Base-by-base conservation (phyloP, 2,329 filamentous ascomycete genomes). In the Penicillium sp. region DNA sequence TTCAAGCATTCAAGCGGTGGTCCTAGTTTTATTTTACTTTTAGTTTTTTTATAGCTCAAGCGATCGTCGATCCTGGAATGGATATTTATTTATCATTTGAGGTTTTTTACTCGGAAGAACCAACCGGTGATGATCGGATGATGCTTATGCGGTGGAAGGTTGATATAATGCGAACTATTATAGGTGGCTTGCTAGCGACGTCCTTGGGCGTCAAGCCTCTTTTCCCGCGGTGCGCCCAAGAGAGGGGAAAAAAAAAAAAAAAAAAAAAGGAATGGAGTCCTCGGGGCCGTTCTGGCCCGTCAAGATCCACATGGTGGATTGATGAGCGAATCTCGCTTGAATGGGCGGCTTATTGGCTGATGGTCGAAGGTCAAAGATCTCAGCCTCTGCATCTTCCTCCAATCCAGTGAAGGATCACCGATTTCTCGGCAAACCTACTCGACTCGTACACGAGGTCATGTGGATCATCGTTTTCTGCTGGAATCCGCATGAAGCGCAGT, bases 371-470 rank as follows among this genome's bases (percentile, higher is more conserved):
- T 45, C 50, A 53, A 56, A 61, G 55, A 51, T 61, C 56, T 54
- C 47, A 53, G 59, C 53, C 37, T 44, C 53, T 59, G 59, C 53
- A 59, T 16, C 39, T 31, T 26, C 49, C 29, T 47, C 57, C 53
- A 59, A 59, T 59, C 46, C 50, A 50, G 53, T 35, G 8, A 26
- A 25, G 13, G 57, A 59, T 56, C 57, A 52, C 55, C 47, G 39
- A 42, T 29, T 48, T 37, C 27, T 61, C 61, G 61, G 59, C 35
- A 49, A 42, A 63, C 61, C 52, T 63, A 47, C 61, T 59, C 3
- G 39, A 35, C 46, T 47, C 7, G 53, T 44, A 56, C 56, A 62
- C 60, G 60, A 62, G 55, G 58, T 58, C 57, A 60, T n/a, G 60
- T 55, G 58, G 59, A 56, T 59, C 53, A 16, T 8, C 33, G 11